A percentile compares a stretch with the other conserved stretches of the same genome.
Evolutionary conservation across 2,329 filamentous ascomycete genomes (phyloP).

Genomic region (Chrysoporthe cubensis): DNA sequence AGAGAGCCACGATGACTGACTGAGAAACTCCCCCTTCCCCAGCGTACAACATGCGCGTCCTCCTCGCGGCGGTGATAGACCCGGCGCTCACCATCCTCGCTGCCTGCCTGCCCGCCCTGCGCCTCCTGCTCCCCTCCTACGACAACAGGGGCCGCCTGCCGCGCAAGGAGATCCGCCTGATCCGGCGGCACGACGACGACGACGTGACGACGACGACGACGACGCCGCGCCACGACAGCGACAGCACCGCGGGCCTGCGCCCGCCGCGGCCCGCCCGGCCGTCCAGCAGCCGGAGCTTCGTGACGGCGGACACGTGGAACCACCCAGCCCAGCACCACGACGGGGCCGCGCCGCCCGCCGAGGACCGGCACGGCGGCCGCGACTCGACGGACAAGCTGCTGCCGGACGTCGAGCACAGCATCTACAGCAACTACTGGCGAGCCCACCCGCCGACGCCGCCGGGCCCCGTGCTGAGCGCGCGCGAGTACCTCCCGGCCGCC

Average conservation of each 20-base stretch:
- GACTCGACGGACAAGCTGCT: conserved; percentile 13
- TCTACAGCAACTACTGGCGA: conserved; percentile 1
- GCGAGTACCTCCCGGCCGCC: no score
- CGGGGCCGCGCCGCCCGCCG: no score
- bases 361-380: background rate
- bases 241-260: background rate
- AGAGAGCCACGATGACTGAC: background rate
- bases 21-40: background rate
- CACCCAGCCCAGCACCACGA: no score
- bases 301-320: conserved; percentile 5
- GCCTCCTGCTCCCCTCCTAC: conserved; percentile 8
- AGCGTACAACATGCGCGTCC: conserved; percentile 13
- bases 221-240: background rate
- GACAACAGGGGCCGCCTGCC: conserved; percentile 8
- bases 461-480: no score
- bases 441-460: no score
- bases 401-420: conserved; percentile 6
- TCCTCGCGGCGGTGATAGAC: conserved; percentile 17
- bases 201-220: background rate
- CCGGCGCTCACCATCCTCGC: conserved; percentile 19
- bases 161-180: conserved; percentile 13
- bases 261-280: background rate
- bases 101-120: conserved; percentile 15
- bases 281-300: conserved; percentile 13
- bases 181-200: background rate